Evolutionary conservation across 352 stramenopile species (phyloP).

Genomic region (Thraustochytrium sp.): DNA sequence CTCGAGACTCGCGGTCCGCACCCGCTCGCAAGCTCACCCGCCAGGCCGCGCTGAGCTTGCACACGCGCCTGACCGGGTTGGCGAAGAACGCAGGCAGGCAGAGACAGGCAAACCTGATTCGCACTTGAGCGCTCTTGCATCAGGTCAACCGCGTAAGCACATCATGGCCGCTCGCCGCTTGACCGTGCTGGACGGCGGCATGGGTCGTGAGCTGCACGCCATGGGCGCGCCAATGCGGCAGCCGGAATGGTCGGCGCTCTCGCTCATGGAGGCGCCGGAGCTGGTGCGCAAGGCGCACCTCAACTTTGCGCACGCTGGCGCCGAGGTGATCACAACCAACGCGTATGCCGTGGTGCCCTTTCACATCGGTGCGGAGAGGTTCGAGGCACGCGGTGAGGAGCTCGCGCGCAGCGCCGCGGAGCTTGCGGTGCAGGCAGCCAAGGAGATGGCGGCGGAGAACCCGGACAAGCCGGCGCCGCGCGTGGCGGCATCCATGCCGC

Average conservation of each 20-base stretch:
- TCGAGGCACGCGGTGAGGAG: not conserved
- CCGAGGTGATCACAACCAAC: not conserved
- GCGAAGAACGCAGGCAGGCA: too few relatives aligned
- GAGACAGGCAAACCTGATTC: too few relatives aligned
- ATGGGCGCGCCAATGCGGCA: not conserved
- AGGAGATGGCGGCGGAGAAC: not conserved
- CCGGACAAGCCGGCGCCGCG: not conserved
- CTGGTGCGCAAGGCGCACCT: not conserved
- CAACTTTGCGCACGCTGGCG: not conserved
- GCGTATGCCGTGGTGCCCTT: not conserved
- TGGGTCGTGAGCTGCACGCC: not conserved
- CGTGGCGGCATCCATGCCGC: not conserved
- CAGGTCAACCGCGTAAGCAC: too few relatives aligned
- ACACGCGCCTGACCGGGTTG: too few relatives aligned
- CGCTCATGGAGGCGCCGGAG: constrained; percentile 3
- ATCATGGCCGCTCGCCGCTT: too few relatives aligned
- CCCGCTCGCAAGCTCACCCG: too few relatives aligned
- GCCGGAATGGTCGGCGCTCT: not conserved
- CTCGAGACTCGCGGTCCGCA: too few relatives aligned
- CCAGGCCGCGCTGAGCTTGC: too few relatives aligned
- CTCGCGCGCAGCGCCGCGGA: not conserved
- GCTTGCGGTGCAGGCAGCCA: not conserved
- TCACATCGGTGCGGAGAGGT: not conserved
- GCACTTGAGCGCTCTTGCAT: too few relatives aligned
- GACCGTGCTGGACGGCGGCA: not conserved